Conservation (phyloP, 345 rosid genomes). For the Boechera stricta region DNA sequence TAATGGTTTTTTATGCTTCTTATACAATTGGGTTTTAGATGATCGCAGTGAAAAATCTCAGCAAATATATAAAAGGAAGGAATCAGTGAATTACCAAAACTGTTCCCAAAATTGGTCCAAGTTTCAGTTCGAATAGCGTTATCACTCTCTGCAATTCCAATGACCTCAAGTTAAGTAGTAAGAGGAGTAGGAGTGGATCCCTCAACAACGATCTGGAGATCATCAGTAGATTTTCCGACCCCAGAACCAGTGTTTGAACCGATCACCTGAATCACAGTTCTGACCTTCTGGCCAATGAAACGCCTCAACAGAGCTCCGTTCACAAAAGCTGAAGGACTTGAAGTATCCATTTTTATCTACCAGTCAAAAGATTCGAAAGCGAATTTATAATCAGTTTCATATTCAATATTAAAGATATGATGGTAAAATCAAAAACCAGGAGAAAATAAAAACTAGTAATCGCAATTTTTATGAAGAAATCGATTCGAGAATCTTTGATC, state of each 20-base stretch:
- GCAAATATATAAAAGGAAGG: background rate
- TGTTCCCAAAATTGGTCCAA: constrained; percentile 80
- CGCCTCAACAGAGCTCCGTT: constrained; percentile 67
- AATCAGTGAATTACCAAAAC: constrained; percentile 57
- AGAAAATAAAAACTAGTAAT: too few relatives aligned
- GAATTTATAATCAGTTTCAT: background rate
- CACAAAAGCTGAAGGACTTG: constrained; percentile 83
- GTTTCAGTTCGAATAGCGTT: constrained; percentile 62
- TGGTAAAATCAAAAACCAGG: background rate
- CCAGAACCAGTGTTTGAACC: constrained; percentile 58
- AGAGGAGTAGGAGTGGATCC: constrained; percentile 62
- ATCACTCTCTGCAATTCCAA: constrained; percentile 83
- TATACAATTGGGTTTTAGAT: too few relatives aligned
- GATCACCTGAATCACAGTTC: constrained; percentile 71
- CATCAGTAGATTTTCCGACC: constrained; percentile 78
- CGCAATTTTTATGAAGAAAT: too few relatives aligned
- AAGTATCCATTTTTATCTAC: constrained; percentile 65
- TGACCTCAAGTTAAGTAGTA: constrained; percentile 74
- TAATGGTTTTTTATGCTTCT: background rate
- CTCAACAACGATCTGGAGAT: constrained; percentile 57
- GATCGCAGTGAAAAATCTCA: too few relatives aligned
- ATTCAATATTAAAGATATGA: background rate
- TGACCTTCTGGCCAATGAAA: constrained; percentile 69
- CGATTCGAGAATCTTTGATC: background rate
- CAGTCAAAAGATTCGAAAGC: background rate